Percentiles rank a stretch among this genome's conserved stretches.
phyloP scores from a whole-genome alignment of 2,329 filamentous ascomycete species.

The Colletotrichum musae region DNA sequence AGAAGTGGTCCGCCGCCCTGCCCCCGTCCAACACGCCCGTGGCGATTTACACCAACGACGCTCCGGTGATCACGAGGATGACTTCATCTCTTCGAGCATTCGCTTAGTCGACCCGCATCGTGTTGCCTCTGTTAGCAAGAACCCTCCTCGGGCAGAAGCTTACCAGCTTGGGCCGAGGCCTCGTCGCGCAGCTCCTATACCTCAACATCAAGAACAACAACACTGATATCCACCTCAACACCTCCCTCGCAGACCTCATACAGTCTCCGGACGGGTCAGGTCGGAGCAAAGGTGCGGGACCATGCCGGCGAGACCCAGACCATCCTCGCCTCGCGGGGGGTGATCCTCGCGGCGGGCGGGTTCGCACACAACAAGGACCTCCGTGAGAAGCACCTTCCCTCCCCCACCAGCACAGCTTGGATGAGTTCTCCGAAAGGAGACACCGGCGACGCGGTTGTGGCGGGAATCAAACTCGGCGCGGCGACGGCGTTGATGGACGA shows the following conservation, averaged over 20 bases:
- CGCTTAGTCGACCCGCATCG: neutral
- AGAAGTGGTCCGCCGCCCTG: conserved; percentile 43
- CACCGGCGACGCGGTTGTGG: conserved; percentile 47
- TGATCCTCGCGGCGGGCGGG: conserved; percentile 53
- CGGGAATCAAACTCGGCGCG: conserved; percentile 40
- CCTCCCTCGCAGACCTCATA: conserved; percentile 37
- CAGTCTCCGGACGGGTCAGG: conserved; percentile 42
- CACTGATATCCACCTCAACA: conserved; percentile 32
- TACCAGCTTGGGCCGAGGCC: conserved; percentile 44
- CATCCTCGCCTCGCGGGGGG: conserved; percentile 47
- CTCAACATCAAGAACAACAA: conserved; percentile 39
- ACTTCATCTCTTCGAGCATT: conserved; percentile 5
- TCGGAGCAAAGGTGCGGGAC: conserved; percentile 28
- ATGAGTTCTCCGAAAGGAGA: conserved; percentile 46
- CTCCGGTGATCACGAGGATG: conserved; percentile 8
- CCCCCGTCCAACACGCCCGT: conserved; percentile 36
- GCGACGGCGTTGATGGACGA: conserved; percentile 51
- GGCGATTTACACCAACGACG: conserved; percentile 39
- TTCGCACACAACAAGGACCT: conserved; percentile 51
- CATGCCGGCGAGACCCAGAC: conserved; percentile 43
- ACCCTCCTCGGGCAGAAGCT: conserved; percentile 40
- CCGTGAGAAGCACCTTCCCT: conserved; percentile 45
- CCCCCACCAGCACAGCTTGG: conserved; percentile 45
- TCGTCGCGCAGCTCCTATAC: conserved; percentile 45
- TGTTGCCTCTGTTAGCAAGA: conserved; percentile 28